Evolutionary conservation across 2,329 filamentous ascomycete genomes (phyloP), one percentile per base, ranked within the genome.

Genomic region (Venturia asperata): DNA sequence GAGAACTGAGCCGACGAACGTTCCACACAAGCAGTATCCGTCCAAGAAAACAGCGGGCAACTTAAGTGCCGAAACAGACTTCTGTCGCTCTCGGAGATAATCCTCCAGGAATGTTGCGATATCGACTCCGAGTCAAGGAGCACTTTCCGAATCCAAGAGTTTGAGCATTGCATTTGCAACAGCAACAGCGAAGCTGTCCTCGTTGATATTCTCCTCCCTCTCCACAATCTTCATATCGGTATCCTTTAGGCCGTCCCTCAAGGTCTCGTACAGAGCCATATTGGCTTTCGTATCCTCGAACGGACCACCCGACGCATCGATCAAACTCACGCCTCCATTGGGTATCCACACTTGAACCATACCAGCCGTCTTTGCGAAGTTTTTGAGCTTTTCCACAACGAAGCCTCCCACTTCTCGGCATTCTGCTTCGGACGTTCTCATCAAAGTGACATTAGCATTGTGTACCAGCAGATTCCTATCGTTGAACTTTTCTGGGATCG

Each of bases 371-470:
- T 67, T 74, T 61, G 75, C 71, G 52, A 58, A 58, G 0, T 70
- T 70, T 45, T 69, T 77, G 45, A 89, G 73, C 70, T 86, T 86
- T 13, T 72, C 70, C 0, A 78, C 81, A 52, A 90, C 82, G 62
- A 84, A 83, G 0, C 71, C 69, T 0, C 83, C 86, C n/a, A 89
- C 78, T 55, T 77, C 71, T 30, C 65, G 68, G 67, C 82, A 84
- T 70, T 90, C 87, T 1, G 82, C 78, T n/a, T 73, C 70, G 0
- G 78, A 85, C 0, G 87, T 87, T 27, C 88, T 77, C 80, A 90
- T 84, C 41, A 91, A 70, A 0, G 87, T 90, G 0, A 89, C 83
- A 0, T 81, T 80, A 0, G 85, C 80, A 70, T 90, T 90, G 71
- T 90, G 87, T 70, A 85, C 82, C 68, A 83, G 81, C n/a, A 89